These are phyloP conservation scores for Globisporangium uncinulatum DNA, from an alignment of 352 stramenopile genomes.

Conservation along the genomic window DNA sequence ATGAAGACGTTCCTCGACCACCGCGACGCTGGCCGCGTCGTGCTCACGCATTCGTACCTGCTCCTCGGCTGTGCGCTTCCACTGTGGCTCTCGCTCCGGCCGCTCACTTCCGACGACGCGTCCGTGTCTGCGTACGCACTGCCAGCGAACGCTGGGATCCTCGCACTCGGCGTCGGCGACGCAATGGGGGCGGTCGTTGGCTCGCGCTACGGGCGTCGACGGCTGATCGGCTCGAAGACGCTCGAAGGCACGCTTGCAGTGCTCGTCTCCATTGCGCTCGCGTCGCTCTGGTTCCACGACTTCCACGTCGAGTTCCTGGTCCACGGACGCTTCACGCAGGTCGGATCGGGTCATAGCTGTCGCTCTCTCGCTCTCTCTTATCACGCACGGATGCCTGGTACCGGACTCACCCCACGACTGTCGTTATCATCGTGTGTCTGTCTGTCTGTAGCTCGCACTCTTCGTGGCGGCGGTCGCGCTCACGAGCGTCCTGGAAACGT, in stretches of 20 bases:
- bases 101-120: background rate
- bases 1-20: constrained; percentile 74
- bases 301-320: constrained; percentile 18
- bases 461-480: constrained; percentile 29
- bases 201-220: constrained; percentile 38
- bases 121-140: constrained; percentile 12
- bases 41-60: constrained; percentile 77
- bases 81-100: constrained; percentile 43
- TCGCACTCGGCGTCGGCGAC: constrained; percentile 68
- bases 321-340: constrained; percentile 28
- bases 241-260: constrained; percentile 57
- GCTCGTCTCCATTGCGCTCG: constrained; percentile 48
- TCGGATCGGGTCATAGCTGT: constrained; percentile 6
- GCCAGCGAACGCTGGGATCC: constrained; percentile 54
- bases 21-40: constrained; percentile 56
- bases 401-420: too few species aligned
- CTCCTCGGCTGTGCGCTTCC: constrained; percentile 71
- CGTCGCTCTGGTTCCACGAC: constrained; percentile 45
- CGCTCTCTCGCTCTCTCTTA: background rate
- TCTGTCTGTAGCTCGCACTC: constrained; percentile 18
- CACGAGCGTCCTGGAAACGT: constrained; percentile 60
- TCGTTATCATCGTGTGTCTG: too few species aligned
- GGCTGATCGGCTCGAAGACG: constrained; percentile 60
- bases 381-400: background rate
- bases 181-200: constrained; percentile 70